Evolutionary conservation across 169 alveolate species (phyloP), one percentile per base, ranked within the genome.

Genomic region (Plasmodium coatneyi): DNA sequence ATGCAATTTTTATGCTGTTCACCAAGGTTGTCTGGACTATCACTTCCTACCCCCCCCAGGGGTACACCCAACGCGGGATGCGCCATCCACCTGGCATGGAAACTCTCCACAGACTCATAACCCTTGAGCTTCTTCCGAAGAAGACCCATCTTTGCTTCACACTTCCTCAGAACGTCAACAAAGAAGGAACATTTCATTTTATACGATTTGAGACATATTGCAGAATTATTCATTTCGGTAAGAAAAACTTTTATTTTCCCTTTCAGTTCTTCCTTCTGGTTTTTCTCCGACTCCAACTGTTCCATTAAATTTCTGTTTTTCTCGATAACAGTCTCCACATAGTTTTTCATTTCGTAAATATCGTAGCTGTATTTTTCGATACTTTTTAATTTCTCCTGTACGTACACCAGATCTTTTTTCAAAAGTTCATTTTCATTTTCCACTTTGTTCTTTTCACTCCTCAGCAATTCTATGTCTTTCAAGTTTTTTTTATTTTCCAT

Each of bases 121-220:
- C 25, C 74, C 30, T 22, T 36, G 6, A 91, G 54, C 56, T 91
- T 91, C 36, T 6, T 81, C 52, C 30, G 84, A 70, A 80, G 60
- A 2, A 60, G 14, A 91, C 56, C 25, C 34, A 91, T 5, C 6
- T 41, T 60, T 6, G 71, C 60, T 30, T 91, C 95, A 91, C 60
- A 80, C 71, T 91, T 91, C 66, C 78, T 74, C 36, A 91, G 36
- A 43, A 81, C 52, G 36, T 80, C 82, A 71, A 81, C 34, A 71
- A 91, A 80, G 74, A 91, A 91, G 3, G 91, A 70, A 34, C 95
- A 91, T 49, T 91, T 91, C 92, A 80, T 66, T 91, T 91, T 91
- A 54, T 80, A 91, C 71, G 49, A 34, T 34, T 81, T 71, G 34
- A 91, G 41, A 30, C 80, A 71, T 71, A 91, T 71, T 19, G 76